Percentiles rank a stretch among this genome's conserved stretches.
Conservation (phyloP, 1,284 basidiomycete species). For the Cronartium quercuum region DNA sequence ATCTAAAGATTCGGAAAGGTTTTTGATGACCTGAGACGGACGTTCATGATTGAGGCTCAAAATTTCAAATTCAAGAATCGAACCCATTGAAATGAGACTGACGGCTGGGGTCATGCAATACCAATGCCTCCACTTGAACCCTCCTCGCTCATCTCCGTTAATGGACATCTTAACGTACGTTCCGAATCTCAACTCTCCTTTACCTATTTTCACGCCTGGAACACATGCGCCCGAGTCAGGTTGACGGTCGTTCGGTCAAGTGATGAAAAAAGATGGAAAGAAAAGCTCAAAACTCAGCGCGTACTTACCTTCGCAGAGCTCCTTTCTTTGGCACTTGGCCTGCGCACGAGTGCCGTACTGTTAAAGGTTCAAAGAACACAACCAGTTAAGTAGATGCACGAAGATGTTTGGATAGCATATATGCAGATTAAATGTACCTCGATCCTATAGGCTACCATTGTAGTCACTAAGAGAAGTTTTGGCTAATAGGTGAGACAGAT, state of each 20-base stretch:
- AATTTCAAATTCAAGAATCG: background rate
- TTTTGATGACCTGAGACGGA: constrained; percentile 6
- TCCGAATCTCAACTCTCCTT: constrained; percentile 24
- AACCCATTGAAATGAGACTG: background rate
- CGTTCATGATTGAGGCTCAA: background rate
- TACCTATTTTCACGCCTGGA: constrained; percentile 15
- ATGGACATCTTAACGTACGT: constrained; percentile 23
- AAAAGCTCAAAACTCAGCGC: background rate
- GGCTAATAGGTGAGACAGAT: too few relatives aligned
- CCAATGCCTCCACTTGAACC: constrained; percentile 38
- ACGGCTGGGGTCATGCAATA: constrained; percentile 22
- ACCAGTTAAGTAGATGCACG: background rate
- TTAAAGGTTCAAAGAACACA: background rate
- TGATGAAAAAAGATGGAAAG: background rate
- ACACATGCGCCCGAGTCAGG: background rate
- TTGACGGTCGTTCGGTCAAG: background rate
- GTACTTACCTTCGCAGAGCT: constrained; percentile 19
- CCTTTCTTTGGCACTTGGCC: constrained; percentile 26
- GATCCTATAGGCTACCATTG: background rate
- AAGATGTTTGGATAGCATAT: background rate
- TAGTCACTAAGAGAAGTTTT: too few relatives aligned
- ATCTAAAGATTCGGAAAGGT: constrained; percentile 8
- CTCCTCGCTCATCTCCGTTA: constrained; percentile 14
- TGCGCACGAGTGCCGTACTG: constrained; percentile 12
- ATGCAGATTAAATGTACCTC: background rate